These are phyloP conservation scores for Ogataea methylovora DNA, from an alignment of 805 yeast species.

Conservation along the genomic window DNA sequence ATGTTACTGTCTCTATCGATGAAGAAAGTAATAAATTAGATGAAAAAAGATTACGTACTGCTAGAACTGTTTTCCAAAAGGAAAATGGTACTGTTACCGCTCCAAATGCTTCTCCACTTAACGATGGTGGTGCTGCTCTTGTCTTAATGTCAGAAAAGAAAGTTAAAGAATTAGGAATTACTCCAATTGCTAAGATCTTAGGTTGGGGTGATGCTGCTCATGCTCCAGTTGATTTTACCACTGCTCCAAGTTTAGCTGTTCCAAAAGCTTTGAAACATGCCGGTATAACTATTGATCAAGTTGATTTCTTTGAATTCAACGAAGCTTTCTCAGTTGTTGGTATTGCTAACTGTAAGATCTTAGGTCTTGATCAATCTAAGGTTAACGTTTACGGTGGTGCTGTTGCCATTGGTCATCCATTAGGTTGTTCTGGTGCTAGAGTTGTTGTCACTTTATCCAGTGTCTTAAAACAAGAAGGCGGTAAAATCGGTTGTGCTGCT, in stretches of 20 bases:
- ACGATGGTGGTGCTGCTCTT: constrained; percentile 98
- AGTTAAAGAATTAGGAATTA: constrained; percentile 77
- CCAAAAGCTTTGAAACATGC: constrained; percentile 95
- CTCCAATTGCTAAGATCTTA: constrained; percentile 79
- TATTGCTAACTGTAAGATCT: constrained; percentile 72
- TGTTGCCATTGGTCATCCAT: constrained; percentile 90
- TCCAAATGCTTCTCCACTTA: constrained; percentile 91
- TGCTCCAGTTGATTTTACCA: constrained; percentile 89
- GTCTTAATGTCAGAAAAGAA: constrained; percentile 79
- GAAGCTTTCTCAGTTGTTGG: constrained; percentile 99
- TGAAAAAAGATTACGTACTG: constrained; percentile 66
- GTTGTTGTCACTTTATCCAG: constrained; percentile 79
- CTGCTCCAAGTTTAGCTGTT: constrained; percentile 90
- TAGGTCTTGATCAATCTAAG: constrained; percentile 55
- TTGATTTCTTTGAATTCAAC: constrained; percentile 91
- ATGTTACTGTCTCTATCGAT: constrained; percentile 60
- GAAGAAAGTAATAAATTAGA: constrained; percentile 80
- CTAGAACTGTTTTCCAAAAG: constrained; percentile 91
- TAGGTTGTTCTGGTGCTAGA: constrained; percentile 96
- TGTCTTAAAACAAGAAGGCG: constrained; percentile 76
- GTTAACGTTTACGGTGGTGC: constrained; percentile 94
- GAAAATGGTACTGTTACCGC: constrained; percentile 96
- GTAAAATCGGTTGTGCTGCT: constrained; percentile 89
- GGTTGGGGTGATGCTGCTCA: constrained; percentile 99
- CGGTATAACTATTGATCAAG: constrained; percentile 49